Percentiles rank a stretch among this genome's conserved stretches.
Evolutionary conservation across 139 green algal species (phyloP).

Genomic region (Haematococcus sp.): DNA sequence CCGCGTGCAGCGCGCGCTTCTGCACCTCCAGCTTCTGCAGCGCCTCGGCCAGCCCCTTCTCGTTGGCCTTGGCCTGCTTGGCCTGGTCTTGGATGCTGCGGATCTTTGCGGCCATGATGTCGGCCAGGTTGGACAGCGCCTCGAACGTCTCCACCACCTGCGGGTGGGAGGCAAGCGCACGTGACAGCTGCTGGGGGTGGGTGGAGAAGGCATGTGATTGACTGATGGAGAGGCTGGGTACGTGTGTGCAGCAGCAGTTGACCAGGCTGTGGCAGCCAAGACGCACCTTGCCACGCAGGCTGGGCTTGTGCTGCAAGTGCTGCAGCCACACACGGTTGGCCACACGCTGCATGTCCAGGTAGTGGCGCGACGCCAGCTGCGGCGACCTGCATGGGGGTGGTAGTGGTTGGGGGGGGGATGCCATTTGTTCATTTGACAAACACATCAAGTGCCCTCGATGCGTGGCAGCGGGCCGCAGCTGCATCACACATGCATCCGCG

Average conservation of each 20-base stretch:
- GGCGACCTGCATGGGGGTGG: constrained; percentile 7
- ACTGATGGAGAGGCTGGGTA: not conserved
- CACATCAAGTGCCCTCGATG: too few species aligned
- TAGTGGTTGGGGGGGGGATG: too few species aligned
- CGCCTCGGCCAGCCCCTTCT: constrained; percentile 9
- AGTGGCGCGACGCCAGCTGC: constrained; percentile 14
- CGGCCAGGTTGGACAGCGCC: constrained; percentile 29
- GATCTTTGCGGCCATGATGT: constrained; percentile 29
- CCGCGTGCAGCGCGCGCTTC: constrained; percentile 23
- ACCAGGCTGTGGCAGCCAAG: not conserved
- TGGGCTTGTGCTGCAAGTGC: constrained; percentile 33
- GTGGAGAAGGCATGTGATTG: not conserved
- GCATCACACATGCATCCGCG: too few species aligned
- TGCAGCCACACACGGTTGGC: constrained; percentile 44
- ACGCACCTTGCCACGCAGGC: constrained; percentile 27
- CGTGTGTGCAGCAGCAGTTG: constrained; percentile 1
- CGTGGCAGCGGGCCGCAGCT: too few species aligned
- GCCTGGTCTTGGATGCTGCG: constrained; percentile 2
- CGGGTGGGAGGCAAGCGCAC: not conserved
- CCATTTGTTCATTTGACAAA: too few species aligned
- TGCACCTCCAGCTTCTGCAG: constrained; percentile 25
- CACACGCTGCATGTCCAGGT: constrained; percentile 33
- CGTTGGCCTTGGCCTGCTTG: not conserved
- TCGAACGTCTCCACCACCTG: constrained; percentile 43
- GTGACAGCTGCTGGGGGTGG: not conserved